These are phyloP conservation scores for Tripterygium wilfordii DNA, from an alignment of 177 flowering plant genomes.

Conservation along the genomic window DNA sequence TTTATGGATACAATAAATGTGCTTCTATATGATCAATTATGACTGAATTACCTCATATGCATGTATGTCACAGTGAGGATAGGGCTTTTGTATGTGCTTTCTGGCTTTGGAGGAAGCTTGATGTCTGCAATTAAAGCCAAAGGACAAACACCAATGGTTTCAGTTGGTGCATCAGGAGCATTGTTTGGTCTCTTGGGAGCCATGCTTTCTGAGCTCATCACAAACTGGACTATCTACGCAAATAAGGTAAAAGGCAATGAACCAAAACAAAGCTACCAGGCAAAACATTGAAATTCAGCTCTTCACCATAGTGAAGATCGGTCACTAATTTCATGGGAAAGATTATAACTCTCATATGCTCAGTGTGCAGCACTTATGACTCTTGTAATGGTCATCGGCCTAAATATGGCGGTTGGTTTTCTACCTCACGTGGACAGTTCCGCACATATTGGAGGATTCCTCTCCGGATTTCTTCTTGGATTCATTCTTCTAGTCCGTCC, in stretches of 20 bases:
- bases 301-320: no score
- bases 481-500: slow-evolving; percentile 65
- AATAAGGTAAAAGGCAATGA: slow-evolving; percentile 69
- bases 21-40: not conserved
- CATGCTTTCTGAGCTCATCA: slow-evolving; percentile 69
- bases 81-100: slow-evolving; percentile 44
- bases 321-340: not conserved
- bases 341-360: not conserved
- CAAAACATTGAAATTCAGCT: no score
- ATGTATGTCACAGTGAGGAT: slow-evolving; percentile 52
- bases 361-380: slow-evolving; percentile 49
- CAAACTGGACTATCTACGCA: slow-evolving; percentile 62
- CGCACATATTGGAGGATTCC: slow-evolving; percentile 69
- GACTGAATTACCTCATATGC: no score
- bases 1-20: not conserved
- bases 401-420: slow-evolving; percentile 53
- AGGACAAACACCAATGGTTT: slow-evolving; percentile 12
- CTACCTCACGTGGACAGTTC: slow-evolving; percentile 57
- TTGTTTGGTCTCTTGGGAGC: slow-evolving; percentile 65
- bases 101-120: slow-evolving; percentile 73
- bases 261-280: not conserved
- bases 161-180: slow-evolving; percentile 78
- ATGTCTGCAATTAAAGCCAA: slow-evolving; percentile 31
- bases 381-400: slow-evolving; percentile 31
- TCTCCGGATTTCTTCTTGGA: slow-evolving; percentile 63